Conservation (phyloP, 2,329 filamentous ascomycete species). For the Endothia cerciana region DNA sequence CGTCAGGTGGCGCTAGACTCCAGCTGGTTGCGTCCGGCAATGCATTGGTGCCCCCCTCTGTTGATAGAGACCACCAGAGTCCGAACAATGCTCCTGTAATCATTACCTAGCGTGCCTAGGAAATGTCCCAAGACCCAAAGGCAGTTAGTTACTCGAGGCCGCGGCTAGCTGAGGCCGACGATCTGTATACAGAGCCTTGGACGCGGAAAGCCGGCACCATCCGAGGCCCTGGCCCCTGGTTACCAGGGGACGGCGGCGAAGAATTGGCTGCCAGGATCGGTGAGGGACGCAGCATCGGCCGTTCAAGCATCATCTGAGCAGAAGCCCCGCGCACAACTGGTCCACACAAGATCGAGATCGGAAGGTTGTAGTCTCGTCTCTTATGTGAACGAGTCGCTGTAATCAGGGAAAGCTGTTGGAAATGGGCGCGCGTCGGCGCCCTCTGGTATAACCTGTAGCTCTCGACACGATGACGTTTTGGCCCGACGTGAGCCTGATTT, state of each 20-base stretch:
- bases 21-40: conserved; percentile 1
- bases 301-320: not conserved
- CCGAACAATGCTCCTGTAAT: not conserved
- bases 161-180: not conserved
- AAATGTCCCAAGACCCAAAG: not conserved
- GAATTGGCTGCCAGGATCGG: not conserved
- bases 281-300: not conserved
- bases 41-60: not conserved
- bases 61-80: not conserved
- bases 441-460: not conserved
- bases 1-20: not conserved
- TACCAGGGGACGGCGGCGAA: not conserved
- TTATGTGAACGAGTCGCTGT: not conserved
- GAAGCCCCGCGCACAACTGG: not conserved
- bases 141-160: not conserved
- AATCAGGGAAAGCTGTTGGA: not conserved
- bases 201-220: not conserved
- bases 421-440: not conserved
- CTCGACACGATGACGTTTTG: conserved; percentile 9
- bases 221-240: conserved; percentile 6
- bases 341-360: conserved; percentile 7
- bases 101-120: not conserved
- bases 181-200: not conserved
- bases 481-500: conserved; percentile 9
- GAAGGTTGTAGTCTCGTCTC: not conserved